A percentile compares a stretch with the other conserved stretches of the same genome.
phyloP scores from a whole-genome alignment of 768 basidiomycete genomes.

The Leucocoprinus sp. region DNA sequence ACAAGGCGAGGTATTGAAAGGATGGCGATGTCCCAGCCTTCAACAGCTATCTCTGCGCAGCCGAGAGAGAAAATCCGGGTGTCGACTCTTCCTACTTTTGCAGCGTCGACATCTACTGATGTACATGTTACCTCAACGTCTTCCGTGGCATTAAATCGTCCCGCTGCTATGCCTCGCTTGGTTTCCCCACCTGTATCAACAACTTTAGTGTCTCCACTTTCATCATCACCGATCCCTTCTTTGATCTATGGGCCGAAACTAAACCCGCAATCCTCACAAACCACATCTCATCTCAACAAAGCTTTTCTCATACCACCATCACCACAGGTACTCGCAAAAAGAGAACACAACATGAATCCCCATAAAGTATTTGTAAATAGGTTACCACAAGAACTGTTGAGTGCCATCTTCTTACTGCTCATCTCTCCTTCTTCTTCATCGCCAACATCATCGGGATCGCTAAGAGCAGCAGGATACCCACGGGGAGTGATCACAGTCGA shows the following conservation, averaged over 20 bases:
- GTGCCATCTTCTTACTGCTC: not conserved
- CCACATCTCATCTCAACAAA: not conserved
- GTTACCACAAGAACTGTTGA: constrained; percentile 3
- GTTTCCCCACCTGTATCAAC: too few relatives aligned
- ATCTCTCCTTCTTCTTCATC: not conserved
- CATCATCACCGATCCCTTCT: too few relatives aligned
- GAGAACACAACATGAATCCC: not conserved
- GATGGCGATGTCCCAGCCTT: too few relatives aligned
- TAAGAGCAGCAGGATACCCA: not conserved
- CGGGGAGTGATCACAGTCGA: not conserved
- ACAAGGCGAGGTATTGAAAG: too few relatives aligned
- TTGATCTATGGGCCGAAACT: constrained; percentile 1
- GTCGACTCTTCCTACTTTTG: too few relatives aligned
- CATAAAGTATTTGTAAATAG: not conserved
- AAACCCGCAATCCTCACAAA: constrained; percentile 1
- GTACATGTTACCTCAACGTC: too few relatives aligned
- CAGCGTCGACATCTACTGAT: too few relatives aligned
- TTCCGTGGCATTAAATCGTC: too few relatives aligned
- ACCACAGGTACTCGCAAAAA: not conserved
- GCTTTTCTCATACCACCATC: not conserved
- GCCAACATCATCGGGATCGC: not conserved
- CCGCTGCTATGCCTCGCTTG: too few relatives aligned
- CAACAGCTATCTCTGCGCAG: too few relatives aligned
- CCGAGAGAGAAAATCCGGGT: too few relatives aligned
- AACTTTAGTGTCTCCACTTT: too few relatives aligned